phyloP scores from a whole-genome alignment of 495 filamentous ascomycete genomes.

The Collariella sp. region DNA sequence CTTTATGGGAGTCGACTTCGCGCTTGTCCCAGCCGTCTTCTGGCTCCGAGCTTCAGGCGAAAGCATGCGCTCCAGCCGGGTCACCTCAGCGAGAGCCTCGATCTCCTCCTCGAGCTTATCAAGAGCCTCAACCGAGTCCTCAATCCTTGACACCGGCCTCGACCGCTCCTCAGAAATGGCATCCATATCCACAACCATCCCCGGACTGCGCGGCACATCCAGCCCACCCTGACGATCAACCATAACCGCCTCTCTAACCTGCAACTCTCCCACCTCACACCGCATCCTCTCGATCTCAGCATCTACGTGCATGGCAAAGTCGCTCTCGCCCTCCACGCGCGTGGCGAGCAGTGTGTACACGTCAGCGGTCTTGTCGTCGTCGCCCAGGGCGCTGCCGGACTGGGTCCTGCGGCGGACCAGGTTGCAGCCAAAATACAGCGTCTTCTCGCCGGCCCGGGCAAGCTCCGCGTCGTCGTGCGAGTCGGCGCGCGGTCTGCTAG shows the following conservation, averaged over 20 bases:
- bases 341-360: constrained; percentile 31
- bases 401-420: constrained; percentile 28
- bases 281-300: background rate
- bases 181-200: background rate
- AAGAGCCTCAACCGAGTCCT: constrained; percentile 60
- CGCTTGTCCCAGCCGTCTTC: background rate
- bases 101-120: constrained; percentile 62
- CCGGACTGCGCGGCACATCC: background rate
- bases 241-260: background rate
- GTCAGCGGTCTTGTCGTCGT: constrained; percentile 16
- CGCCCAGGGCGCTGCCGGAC: constrained; percentile 1
- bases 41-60: constrained; percentile 23
- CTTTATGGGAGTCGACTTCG: constrained; percentile 8
- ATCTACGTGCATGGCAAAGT: background rate
- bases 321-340: constrained; percentile 20
- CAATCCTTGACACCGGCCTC: constrained; percentile 46
- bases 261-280: background rate
- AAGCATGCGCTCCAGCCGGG: constrained; percentile 29
- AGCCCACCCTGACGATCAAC: background rate
- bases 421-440: constrained; percentile 40
- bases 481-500: constrained; percentile 10
- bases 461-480: constrained; percentile 14
- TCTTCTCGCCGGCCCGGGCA: constrained; percentile 15
- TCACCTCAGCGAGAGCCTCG: constrained; percentile 43
- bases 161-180: constrained; percentile 30